These are phyloP conservation scores for Patellifolia procumbens DNA, from an alignment of 179 eudicot genomes.

Conservation along the genomic window DNA sequence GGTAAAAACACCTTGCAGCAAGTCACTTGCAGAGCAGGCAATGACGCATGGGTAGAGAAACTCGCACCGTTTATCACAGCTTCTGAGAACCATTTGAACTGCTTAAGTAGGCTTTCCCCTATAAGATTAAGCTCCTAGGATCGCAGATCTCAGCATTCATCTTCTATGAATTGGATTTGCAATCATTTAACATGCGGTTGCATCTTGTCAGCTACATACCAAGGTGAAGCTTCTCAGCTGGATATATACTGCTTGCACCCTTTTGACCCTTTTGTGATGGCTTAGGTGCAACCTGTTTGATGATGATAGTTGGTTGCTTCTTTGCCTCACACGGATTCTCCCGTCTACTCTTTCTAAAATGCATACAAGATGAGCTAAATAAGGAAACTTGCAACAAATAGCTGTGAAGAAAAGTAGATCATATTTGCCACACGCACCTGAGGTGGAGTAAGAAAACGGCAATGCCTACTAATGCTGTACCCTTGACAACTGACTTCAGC, in stretches of 20 bases:
- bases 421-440: constrained; percentile 42
- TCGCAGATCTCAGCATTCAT: neutral
- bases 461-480: constrained; percentile 63
- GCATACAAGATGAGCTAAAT: constrained; percentile 5
- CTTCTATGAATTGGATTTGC: neutral
- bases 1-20: neutral
- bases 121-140: neutral
- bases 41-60: neutral
- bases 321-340: constrained; percentile 19
- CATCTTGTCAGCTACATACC: constrained; percentile 26
- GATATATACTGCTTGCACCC: constrained; percentile 50
- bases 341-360: constrained; percentile 35
- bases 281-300: constrained; percentile 25
- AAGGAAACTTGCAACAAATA: neutral
- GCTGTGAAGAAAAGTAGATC: neutral
- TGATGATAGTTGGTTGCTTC: constrained; percentile 15
- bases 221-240: constrained; percentile 55
- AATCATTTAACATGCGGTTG: neutral
- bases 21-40: neutral
- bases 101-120: neutral
- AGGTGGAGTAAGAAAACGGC: constrained; percentile 57
- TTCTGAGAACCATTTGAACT: neutral
- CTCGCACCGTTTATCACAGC: neutral
- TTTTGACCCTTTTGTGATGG: constrained; percentile 30
- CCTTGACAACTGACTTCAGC: constrained; percentile 57